phyloP scores from a whole-genome alignment of 2,329 filamentous ascomycete species.

The Cytospora leucostoma region DNA sequence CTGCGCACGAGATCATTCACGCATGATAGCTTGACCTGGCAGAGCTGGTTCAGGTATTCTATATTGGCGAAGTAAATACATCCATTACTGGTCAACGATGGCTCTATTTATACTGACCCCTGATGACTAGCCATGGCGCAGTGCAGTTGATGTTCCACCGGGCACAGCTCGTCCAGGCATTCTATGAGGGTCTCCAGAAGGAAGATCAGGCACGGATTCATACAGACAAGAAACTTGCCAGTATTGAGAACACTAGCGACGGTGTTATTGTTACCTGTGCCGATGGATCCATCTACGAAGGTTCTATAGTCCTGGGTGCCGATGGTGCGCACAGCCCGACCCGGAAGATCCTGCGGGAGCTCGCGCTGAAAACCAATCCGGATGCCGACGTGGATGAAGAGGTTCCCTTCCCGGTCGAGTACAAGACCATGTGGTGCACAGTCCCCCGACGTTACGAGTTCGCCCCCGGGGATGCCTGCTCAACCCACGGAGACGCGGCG shows the following conservation, averaged over 20 bases:
- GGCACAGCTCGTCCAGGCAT: conserved; percentile 14
- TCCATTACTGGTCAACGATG: background rate
- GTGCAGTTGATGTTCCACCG: conserved; percentile 14
- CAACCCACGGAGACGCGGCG: conserved; percentile 36
- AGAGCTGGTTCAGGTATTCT: background rate
- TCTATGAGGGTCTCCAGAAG: conserved; percentile 13
- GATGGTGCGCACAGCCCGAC: conserved; percentile 46
- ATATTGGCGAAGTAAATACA: conserved; percentile 4
- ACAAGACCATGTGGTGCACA: conserved; percentile 40
- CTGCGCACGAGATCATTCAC: conserved; percentile 12
- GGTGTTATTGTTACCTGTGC: conserved; percentile 18
- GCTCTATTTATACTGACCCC: background rate
- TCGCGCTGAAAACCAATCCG: conserved; percentile 31
- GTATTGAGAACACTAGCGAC: conserved; percentile 14
- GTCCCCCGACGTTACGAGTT: conserved; percentile 32
- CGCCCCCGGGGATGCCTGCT: conserved; percentile 33
- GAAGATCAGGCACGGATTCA: conserved; percentile 10
- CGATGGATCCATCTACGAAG: conserved; percentile 32
- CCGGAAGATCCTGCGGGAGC: conserved; percentile 38
- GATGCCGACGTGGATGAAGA: conserved; percentile 30
- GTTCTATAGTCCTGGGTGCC: conserved; percentile 44
- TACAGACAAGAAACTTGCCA: conserved; percentile 11
- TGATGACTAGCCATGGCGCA: conserved; percentile 4
- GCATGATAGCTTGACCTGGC: background rate
- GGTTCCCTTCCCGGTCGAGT: conserved; percentile 37